Evolutionary conservation across 345 rosid species (phyloP).

Genomic region (Trapa bicornis): DNA sequence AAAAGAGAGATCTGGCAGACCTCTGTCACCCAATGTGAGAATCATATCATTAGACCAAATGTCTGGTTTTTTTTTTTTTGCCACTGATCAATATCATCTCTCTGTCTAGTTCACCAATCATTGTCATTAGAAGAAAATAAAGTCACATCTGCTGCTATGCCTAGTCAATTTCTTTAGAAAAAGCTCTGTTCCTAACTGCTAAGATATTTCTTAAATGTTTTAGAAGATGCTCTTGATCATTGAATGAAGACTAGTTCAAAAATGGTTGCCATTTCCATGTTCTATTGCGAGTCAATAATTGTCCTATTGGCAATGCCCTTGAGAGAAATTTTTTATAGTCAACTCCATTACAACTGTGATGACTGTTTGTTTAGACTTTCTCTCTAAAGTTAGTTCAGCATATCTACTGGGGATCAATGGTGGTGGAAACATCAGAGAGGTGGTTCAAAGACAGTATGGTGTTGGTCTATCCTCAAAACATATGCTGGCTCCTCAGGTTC

Average conservation of each 20-base stretch:
- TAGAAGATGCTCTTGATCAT: background rate
- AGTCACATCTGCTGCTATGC: background rate
- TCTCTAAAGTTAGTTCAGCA: too few relatives aligned
- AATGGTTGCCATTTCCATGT: background rate
- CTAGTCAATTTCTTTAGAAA: background rate
- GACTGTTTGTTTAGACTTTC: background rate
- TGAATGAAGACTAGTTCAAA: background rate
- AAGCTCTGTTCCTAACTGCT: background rate
- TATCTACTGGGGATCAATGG: background rate
- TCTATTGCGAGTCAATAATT: background rate
- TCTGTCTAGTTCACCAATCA: background rate
- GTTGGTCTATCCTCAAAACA: background rate
- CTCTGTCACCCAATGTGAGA: slow-evolving; percentile 88
- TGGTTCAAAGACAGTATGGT: background rate
- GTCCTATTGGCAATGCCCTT: too few relatives aligned
- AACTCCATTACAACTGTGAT: too few relatives aligned
- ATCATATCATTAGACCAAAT: slow-evolving; percentile 4
- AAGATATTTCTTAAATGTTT: background rate
- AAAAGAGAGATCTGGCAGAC: slow-evolving; percentile 19
- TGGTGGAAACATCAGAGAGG: background rate
- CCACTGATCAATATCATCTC: background rate
- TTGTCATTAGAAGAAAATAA: background rate
- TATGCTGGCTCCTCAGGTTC: background rate
- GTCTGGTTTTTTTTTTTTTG: background rate
- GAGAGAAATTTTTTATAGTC: too few relatives aligned